Evolutionary conservation across 2,329 filamentous ascomycete genomes (phyloP), one percentile per base, ranked within the genome.

Genomic region (Cladosporium sphaerospermum): DNA sequence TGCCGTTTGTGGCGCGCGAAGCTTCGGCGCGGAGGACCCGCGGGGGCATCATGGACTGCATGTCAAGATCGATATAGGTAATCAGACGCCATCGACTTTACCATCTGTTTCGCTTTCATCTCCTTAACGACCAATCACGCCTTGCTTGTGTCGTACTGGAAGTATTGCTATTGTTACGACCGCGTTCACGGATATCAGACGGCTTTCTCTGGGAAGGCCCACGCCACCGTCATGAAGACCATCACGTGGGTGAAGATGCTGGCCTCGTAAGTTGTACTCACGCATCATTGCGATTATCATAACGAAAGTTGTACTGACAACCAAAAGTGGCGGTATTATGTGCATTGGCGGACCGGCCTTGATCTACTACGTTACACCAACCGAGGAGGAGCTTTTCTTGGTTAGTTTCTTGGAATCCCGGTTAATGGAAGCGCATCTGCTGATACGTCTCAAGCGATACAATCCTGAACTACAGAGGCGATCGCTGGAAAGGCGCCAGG

Each of bases 401-500:
- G 77, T 78, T 71, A 28, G 62, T 46, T 32, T 14, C 4, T 18
- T n/a, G 10, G 23, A 41, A 19, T 45, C 32, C 43, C 36, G 34
- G 13, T 14, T 23, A 34, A 54, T 60, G 10, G 58, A 18, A 45
- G 13, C 31, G 33, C 37, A 41, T 31, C 9, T 39, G 10, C 34
- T n/a, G 10, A 11, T 36, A 4, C 4, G 1, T 36, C 34, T 14
- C n/a, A 59, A 89, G 75, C 83, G 80, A 71, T 97, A 97, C 75
- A 97, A 92, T 70, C 92, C 92, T 0, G 93, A 97, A 33, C 80
- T 99, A n/a, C 88, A 93, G 67, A 88, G 88, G 70, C 82, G 87
- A 65, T 90, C 88, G 57, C 75, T 95, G n/a, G 90, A 91, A 70
- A 81, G 84, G 54, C 81, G 89, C 14, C 78, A 85, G 54, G 82